Evolutionary conservation across 768 basidiomycete genomes (phyloP), one percentile per base, ranked within the genome.

Genomic region (Trametes cingulata): DNA sequence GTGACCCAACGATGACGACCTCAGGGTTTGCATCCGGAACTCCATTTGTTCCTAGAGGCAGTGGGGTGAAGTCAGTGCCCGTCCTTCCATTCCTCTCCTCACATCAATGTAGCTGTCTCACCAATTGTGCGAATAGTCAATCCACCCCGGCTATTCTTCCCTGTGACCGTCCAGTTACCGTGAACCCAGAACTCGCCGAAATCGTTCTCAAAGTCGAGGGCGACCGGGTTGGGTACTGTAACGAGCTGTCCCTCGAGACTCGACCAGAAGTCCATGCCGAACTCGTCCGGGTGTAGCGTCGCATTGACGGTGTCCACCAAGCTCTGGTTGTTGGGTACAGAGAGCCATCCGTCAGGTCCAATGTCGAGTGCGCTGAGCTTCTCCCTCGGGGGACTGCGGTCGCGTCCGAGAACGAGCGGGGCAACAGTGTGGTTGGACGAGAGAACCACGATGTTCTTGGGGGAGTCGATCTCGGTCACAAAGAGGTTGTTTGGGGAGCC

Each of bases 181-280:
- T 78, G 72, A 0, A 83, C 80, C 84, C 84, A 86, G 59, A 85
- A 80, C 61, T 85, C 83, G 6, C 79, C 79, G 65, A 77, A 85
- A 17, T 55, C 71, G 66, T 83, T 85, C 46, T 75, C 74, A 65
- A 85, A 86, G 46, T 77, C 74, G 15, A 81, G 68, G 6, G 81
- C 76, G 17, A 74, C 68, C 3, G 85, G 84, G 4, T 69, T 74
- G 7, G 74, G 79, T 19, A 85, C 75, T 0, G 78, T 78, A 20
- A 87, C 84, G 2, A 87, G 72, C 65, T 82, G 79, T 5, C 84
- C 83, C 60, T 84, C 80, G 22, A 87, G 74, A 66, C 82, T 84
- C 63, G 82, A 75, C 84, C 84, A 87, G 66, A 87, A 86, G 65
- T 86, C 85, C 43, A 85, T 67, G n/a, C 84, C 85, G 62, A 74